Evolutionary conservation across 371 early-diverging fungal species (phyloP).

Genomic region (Nematocida parisii): DNA sequence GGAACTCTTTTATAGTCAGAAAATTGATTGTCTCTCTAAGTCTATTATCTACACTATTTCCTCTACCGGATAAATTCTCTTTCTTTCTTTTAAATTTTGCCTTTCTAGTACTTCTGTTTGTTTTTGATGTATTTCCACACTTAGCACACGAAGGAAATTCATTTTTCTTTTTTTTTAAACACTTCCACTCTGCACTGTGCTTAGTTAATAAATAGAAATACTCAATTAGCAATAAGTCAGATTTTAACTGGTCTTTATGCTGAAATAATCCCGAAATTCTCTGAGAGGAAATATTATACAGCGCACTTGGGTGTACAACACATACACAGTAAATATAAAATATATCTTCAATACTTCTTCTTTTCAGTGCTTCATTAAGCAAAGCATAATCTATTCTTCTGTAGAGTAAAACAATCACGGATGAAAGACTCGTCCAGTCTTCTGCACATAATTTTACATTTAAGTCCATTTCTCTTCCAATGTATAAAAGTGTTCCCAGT

Average conservation of each 20-base stretch:
- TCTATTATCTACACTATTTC: background rate
- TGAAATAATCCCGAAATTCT: background rate
- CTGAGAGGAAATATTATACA: background rate
- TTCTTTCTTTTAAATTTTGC: background rate
- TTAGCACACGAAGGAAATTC: background rate
- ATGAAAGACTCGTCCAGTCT: background rate
- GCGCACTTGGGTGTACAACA: background rate
- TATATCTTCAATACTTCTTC: too few relatives aligned
- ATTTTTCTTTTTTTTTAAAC: background rate
- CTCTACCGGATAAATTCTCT: background rate
- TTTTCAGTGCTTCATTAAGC: background rate
- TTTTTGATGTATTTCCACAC: background rate
- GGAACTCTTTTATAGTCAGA: background rate
- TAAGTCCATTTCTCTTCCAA: background rate
- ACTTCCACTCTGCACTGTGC: background rate
- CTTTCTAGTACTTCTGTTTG: background rate
- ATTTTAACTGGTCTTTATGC: background rate
- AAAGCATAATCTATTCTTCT: background rate
- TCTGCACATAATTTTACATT: background rate
- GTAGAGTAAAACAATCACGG: background rate
- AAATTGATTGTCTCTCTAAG: background rate
- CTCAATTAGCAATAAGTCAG: background rate
- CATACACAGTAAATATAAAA: slow-evolving; percentile 15
- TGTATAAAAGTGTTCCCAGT: slow-evolving; percentile 4
- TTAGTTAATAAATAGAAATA: background rate